These are phyloP conservation scores for Apophysomyces trapeziformis DNA, from an alignment of 371 early-diverging fungal species.

Conservation along the genomic window DNA sequence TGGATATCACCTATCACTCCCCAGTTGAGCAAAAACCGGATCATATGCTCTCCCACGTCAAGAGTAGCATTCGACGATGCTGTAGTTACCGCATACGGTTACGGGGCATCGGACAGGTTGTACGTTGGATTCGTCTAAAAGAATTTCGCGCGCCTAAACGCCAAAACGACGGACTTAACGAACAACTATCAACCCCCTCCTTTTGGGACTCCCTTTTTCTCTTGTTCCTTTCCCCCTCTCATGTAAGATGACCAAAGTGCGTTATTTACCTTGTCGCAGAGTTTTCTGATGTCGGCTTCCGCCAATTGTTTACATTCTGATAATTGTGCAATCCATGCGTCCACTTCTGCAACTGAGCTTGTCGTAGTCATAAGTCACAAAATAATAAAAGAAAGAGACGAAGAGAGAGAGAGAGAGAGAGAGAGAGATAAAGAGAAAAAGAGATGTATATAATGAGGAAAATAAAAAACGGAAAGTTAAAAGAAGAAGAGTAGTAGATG, in stretches of 20 bases:
- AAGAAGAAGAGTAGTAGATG: not conserved
- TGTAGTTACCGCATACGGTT: conserved; percentile 86
- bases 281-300: conserved; percentile 92
- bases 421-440: not conserved
- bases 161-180: conserved; percentile 13
- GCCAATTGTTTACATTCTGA: conserved; percentile 90
- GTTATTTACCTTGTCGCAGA: conserved; percentile 87
- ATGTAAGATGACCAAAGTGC: conserved; percentile 2
- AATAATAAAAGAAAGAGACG: conserved; percentile 8
- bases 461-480: not conserved
- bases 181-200: conserved; percentile 4
- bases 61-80: not conserved
- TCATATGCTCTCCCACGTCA: conserved; percentile 10
- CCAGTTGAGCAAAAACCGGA: conserved; percentile 8
- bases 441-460: conserved; percentile 7
- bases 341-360: conserved; percentile 60
- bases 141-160: conserved; percentile 84
- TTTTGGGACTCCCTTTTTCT: not conserved
- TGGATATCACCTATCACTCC: conserved; percentile 81
- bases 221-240: not conserved
- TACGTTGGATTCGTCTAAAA: conserved; percentile 95
- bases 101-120: conserved; percentile 96
- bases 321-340: conserved; percentile 91
- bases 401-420: not conserved
- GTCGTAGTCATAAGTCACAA: conserved; percentile 41